Conservation (phyloP, 1,284 basidiomycete genomes). For the Psilocybe mexicana region DNA sequence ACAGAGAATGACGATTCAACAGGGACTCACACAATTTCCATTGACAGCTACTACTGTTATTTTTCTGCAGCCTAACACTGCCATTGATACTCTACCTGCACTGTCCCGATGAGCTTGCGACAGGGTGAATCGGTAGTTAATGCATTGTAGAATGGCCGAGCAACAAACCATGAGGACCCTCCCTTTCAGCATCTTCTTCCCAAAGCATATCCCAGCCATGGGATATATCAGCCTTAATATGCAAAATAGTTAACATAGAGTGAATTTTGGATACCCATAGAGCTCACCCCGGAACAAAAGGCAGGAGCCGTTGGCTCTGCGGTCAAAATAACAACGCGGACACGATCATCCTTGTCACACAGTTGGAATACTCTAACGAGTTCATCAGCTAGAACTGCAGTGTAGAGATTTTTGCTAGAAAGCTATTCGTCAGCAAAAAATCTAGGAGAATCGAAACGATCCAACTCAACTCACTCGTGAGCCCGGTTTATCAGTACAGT, state of each 20-base stretch:
- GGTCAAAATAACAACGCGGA: conserved; percentile 51
- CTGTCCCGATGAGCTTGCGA: conserved; percentile 48
- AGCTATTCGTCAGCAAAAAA: conserved; percentile 27
- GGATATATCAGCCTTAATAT: conserved; percentile 47
- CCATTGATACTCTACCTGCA: conserved; percentile 48
- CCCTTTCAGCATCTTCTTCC: conserved; percentile 39
- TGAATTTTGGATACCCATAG: neutral
- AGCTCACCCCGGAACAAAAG: conserved; percentile 53
- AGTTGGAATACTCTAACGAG: conserved; percentile 45
- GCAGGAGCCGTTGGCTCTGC: conserved; percentile 52
- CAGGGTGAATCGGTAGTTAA: neutral
- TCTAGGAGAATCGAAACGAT: neutral
- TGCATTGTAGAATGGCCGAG: neutral
- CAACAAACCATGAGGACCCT: conserved; percentile 43
- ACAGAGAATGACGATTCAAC: neutral
- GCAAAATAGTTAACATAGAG: neutral
- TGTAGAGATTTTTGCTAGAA: conserved; percentile 51
- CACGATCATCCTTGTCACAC: conserved; percentile 52
- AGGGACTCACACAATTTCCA: conserved; percentile 52
- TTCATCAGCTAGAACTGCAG: conserved; percentile 34
- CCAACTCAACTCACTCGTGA: conserved; percentile 41
- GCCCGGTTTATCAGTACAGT: conserved; percentile 45
- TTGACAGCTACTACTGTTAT: conserved; percentile 59
- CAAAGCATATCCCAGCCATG: conserved; percentile 42
- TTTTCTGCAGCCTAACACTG: conserved; percentile 54